Conservation (phyloP, 805 yeast genomes). For the Zygoascus bituminiphila region DNA sequence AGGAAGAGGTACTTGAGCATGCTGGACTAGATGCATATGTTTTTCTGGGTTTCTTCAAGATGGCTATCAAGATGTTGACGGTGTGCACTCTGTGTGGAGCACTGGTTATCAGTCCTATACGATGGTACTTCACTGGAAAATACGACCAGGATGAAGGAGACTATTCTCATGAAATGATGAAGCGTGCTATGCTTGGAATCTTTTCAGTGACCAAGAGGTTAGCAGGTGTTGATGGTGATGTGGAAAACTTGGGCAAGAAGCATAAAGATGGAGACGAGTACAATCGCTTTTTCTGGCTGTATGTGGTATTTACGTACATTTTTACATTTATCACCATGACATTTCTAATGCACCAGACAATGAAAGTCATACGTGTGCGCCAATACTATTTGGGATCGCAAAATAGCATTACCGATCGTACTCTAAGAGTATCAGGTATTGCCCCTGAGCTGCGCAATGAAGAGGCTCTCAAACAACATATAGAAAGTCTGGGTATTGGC, state of each 20-base stretch:
- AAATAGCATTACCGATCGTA: constrained; percentile 83
- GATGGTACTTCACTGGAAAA: constrained; percentile 75
- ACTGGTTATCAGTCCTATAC: constrained; percentile 70
- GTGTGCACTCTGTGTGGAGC: constrained; percentile 63
- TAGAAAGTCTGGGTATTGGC: constrained; percentile 73
- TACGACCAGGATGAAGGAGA: constrained; percentile 44
- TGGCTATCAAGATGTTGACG: constrained; percentile 65
- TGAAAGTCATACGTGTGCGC: constrained; percentile 64
- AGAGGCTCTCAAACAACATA: constrained; percentile 59
- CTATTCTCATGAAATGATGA: constrained; percentile 2
- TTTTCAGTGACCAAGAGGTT: neutral
- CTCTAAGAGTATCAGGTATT: constrained; percentile 79
- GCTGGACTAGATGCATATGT: constrained; percentile 96
- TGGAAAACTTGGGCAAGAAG: constrained; percentile 1
- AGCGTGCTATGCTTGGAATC: neutral
- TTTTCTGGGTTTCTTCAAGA: constrained; percentile 80
- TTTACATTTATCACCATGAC: constrained; percentile 64
- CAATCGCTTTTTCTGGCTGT: constrained; percentile 68
- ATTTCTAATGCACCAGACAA: constrained; percentile 60
- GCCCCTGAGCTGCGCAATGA: constrained; percentile 74
- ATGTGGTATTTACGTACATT: constrained; percentile 76
- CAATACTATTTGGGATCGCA: constrained; percentile 79
- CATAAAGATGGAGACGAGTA: constrained; percentile 27
- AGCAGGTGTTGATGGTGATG: neutral
- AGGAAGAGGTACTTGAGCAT: constrained; percentile 69